Evolutionary conservation across 805 yeast genomes (phyloP).

Genomic region (Saccharomyces jurei): DNA sequence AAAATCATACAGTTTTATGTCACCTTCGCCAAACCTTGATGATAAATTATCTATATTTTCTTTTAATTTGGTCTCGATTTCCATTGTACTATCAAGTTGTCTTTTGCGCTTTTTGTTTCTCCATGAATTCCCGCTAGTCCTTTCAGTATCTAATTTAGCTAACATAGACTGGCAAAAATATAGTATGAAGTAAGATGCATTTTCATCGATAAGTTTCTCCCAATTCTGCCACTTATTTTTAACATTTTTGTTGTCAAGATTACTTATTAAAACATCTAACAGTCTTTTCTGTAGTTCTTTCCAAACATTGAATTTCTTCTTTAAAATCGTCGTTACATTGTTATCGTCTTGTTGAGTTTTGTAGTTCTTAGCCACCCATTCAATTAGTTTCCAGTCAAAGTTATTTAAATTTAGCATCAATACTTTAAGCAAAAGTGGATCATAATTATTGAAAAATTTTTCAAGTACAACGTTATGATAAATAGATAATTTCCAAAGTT

Average conservation of each 20-base stretch:
- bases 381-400: slow-evolving; percentile 14
- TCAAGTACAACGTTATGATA: slow-evolving; percentile 10
- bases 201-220: slow-evolving; percentile 6
- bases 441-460: slow-evolving; percentile 7
- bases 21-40: slow-evolving; percentile 5
- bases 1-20: slow-evolving; percentile 5
- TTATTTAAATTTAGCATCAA: slow-evolving; percentile 10
- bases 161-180: slow-evolving; percentile 6
- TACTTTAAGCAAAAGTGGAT: slow-evolving; percentile 11
- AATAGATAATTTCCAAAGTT: slow-evolving; percentile 12
- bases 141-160: slow-evolving; percentile 1
- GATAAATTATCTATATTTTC: slow-evolving; percentile 3
- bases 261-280: slow-evolving; percentile 7
- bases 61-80: slow-evolving; percentile 3
- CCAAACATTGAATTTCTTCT: slow-evolving; percentile 10
- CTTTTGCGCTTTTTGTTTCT: slow-evolving; percentile 17
- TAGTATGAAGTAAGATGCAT: slow-evolving; percentile 11
- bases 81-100: slow-evolving; percentile 5
- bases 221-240: slow-evolving; percentile 12
- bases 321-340: slow-evolving; percentile 1
- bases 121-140: slow-evolving; percentile 5
- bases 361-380: slow-evolving; percentile 9
- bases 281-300: slow-evolving; percentile 9
- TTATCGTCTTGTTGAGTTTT: neutral
- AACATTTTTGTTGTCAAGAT: slow-evolving; percentile 10